A percentile compares a stretch with the other conserved stretches of the same genome.
Conservation (phyloP, 2,329 filamentous ascomycete species). For the Neoscytalidium dimidiatum region DNA sequence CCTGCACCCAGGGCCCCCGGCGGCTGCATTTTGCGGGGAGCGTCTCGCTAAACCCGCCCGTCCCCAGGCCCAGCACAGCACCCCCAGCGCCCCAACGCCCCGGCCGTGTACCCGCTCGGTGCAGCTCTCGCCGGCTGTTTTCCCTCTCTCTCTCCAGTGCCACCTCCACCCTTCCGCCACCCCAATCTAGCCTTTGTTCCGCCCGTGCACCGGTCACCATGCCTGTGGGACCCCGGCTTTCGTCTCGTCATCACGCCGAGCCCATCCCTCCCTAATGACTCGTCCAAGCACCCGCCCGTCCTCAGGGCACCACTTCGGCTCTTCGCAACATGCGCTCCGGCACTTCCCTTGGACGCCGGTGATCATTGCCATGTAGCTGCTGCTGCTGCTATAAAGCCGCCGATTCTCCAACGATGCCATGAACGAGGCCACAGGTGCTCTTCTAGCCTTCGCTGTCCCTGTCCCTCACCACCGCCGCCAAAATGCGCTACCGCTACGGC, state of each 20-base stretch:
- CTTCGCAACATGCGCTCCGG: background rate
- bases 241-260: conserved; percentile 3
- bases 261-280: conserved; percentile 10
- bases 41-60: background rate
- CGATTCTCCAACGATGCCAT: background rate
- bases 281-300: background rate
- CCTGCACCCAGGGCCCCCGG: background rate
- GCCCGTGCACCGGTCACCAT: background rate
- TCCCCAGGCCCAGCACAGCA: background rate
- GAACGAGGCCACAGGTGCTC: background rate
- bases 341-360: background rate
- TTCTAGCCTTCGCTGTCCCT: background rate
- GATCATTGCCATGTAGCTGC: background rate
- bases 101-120: background rate
- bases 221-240: background rate
- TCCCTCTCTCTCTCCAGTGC: background rate
- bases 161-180: background rate
- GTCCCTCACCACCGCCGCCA: background rate
- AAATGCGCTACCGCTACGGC: conserved; percentile 9
- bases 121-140: background rate
- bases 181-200: background rate
- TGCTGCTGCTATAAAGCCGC: background rate
- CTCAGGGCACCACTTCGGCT: background rate
- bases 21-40: background rate
- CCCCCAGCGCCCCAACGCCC: background rate